Evolutionary conservation across 805 yeast genomes (phyloP), one percentile per base, ranked within the genome.

Genomic region (Sugiyamaella marilandica): DNA sequence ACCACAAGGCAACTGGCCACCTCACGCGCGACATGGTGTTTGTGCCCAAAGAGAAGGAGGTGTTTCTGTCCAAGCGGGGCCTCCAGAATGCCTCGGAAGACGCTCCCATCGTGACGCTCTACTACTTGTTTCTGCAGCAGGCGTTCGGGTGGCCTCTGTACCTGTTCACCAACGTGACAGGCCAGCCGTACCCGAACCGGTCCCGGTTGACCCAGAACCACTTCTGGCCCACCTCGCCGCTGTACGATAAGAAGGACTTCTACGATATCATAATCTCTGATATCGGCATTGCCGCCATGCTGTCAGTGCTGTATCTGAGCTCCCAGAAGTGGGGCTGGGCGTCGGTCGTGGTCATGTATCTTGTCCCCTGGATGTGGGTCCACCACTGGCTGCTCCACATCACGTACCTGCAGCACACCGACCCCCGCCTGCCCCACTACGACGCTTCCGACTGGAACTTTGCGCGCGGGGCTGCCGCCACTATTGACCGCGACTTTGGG

Each of bases 311-410:
- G 51, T 82, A 83, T 73, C 70, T 75, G 47, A 82, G 87, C 83
- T 74, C 77, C 68, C 70, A 79, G 61, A 70, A 70, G 57, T 83
- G 77, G 64, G 95, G 95, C 39, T 74, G 71, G 37, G 83, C 81
- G 72, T 77, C 79, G 65, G 72, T 83, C 56, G 67, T 81, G 52
- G 76, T 86, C 59, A 79, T 84, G 75, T 87, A 89, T 84, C 74
- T 83, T 57, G 57, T 87, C 36, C 96, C 96, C 33, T 87, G 83
- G 71, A 59, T 85, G 50, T 83, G 83, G 71, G 89, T 85, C 59
- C 87, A 87, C 80, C 95, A 88, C 73, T 87, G 96, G 96, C 76
- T 87, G 59, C 95, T 88, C 44, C 85, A 85, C 70, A 85, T 87
- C 68, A 87, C 96, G 37, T 88, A 73, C 69, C 78, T 87, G 63